Evolutionary conservation across 169 alveolate genomes (phyloP).

Genomic region (Eimeria acervulina): DNA sequence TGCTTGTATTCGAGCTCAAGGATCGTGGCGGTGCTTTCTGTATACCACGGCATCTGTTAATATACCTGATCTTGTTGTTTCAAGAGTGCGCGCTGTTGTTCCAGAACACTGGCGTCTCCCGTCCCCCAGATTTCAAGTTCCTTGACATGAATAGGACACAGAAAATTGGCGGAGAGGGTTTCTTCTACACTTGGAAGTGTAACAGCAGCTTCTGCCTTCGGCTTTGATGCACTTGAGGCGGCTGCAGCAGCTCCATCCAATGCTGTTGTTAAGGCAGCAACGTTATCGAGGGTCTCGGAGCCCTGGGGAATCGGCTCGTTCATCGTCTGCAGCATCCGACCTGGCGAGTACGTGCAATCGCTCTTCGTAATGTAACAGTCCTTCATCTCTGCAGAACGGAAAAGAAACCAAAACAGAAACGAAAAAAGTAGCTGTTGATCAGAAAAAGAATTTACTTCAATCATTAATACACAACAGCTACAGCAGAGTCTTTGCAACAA

Average conservation of each 20-base stretch:
- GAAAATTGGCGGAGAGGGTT: slow-evolving; percentile 67
- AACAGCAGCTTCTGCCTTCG: slow-evolving; percentile 35
- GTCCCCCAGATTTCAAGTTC: slow-evolving; percentile 84
- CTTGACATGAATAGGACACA: slow-evolving; percentile 59
- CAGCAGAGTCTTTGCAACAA: too few relatives aligned
- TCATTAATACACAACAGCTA: too few relatives aligned
- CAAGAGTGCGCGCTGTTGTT: slow-evolving; percentile 74
- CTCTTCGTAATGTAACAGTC: slow-evolving; percentile 81
- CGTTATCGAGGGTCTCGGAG: background rate
- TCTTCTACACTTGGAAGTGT: background rate
- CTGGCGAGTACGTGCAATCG: slow-evolving; percentile 83
- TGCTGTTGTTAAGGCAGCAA: slow-evolving; percentile 1
- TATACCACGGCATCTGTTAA: background rate
- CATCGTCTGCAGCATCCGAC: slow-evolving; percentile 74
- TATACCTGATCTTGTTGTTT: slow-evolving; percentile 75
- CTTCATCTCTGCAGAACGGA: slow-evolving; percentile 73
- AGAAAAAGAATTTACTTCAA: too few relatives aligned
- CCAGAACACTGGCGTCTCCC: slow-evolving; percentile 78
- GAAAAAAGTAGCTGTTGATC: too few relatives aligned
- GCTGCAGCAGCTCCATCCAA: background rate
- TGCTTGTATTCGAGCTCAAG: too few relatives aligned
- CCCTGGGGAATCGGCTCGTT: slow-evolving; percentile 65
- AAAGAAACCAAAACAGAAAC: background rate
- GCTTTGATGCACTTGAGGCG: background rate
- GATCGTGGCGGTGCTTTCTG: background rate